Base-by-base conservation (phyloP, 2,329 filamentous ascomycete species). In the Trichoderma breve region DNA sequence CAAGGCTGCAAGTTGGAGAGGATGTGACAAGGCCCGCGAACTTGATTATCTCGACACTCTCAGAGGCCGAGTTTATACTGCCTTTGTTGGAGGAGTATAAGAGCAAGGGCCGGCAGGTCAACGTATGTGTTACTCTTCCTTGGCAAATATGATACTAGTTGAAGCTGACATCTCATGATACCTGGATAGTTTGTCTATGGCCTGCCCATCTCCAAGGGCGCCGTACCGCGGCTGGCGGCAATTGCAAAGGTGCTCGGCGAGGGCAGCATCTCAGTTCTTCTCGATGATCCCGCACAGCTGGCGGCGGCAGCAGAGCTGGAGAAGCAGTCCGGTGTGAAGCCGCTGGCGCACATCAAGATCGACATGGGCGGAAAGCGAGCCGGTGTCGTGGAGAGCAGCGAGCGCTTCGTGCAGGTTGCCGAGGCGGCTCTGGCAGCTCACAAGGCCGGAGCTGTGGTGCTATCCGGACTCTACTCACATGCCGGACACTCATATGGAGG, bases 311-410 rank as follows among this genome's bases (percentile, higher is more conserved):
- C 88, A n/a, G 77, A 82, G 0, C 77, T 85, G 6, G 81, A 83
- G 53, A 76, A 79, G 4, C 76, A 81, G 2, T 83, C 84, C 1
- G 86, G 85, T 18, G 81, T 83, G 61, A 79, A 82, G 1, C 87
- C 90, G 3, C 84, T 84, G 0, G 83, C 92, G 15, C 93, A 90
- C 77, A 83, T 95, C 76, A 95, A 95, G 76, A 87, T 95, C 51
- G 92, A 95, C 78, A 90, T 92, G 65, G 92, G 92, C 12, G 89
- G 89, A 75, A 86, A 89, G 76, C 90, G 93, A 18, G 92, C 93
- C 0, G 93, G 93, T 24, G 84, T 94, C 0, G 77, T 83, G 1
- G 80, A 80, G 3, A 86, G 88, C 73, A 77, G 79, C 2, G 76
- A 79, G 1, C 79, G 91, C 1, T 82, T 91, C 51, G 80, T 86